A percentile compares a stretch with the other conserved stretches of the same genome.
Conservation (phyloP, 116 monocot genomes). For the Posidonia oceanica region DNA sequence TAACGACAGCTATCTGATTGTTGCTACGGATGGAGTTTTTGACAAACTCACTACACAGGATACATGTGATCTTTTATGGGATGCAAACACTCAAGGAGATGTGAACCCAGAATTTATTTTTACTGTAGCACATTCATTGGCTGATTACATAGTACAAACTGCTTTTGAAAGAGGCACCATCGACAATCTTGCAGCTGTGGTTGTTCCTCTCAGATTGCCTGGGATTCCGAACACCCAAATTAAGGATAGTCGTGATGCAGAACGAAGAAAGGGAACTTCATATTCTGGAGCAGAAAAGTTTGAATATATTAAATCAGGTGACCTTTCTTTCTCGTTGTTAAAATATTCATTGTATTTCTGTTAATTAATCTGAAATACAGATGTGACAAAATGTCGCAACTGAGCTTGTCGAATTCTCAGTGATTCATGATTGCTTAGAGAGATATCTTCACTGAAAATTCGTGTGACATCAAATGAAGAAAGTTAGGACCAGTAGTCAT, state of each 20-base stretch:
- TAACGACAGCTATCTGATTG: constrained; percentile 69
- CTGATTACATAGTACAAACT: constrained; percentile 45
- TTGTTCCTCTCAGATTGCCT: constrained; percentile 48
- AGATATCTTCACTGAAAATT: no score
- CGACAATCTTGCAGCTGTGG: constrained; percentile 76
- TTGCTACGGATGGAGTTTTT: constrained; percentile 84
- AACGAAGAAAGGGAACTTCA: constrained; percentile 1
- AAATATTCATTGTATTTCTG: not conserved
- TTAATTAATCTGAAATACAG: no score
- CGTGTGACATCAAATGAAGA: no score
- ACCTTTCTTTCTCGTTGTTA: not conserved
- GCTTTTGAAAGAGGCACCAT: constrained; percentile 67
- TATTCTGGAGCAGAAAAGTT: not conserved
- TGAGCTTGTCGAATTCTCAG: no score
- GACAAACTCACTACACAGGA: constrained; percentile 77
- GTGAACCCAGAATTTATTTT: constrained; percentile 13
- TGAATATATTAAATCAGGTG: constrained; percentile 9
- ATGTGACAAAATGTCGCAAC: no score
- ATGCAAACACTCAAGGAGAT: constrained; percentile 22
- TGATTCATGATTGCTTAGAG: no score
- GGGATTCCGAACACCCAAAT: not conserved
- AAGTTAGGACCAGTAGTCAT: no score
- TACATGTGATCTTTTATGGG: constrained; percentile 65
- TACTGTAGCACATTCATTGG: constrained; percentile 20
- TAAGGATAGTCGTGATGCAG: not conserved